Evolutionary conservation across 2,329 filamentous ascomycete genomes (phyloP).

Genomic region (Emergomyces pasteurianus): DNA sequence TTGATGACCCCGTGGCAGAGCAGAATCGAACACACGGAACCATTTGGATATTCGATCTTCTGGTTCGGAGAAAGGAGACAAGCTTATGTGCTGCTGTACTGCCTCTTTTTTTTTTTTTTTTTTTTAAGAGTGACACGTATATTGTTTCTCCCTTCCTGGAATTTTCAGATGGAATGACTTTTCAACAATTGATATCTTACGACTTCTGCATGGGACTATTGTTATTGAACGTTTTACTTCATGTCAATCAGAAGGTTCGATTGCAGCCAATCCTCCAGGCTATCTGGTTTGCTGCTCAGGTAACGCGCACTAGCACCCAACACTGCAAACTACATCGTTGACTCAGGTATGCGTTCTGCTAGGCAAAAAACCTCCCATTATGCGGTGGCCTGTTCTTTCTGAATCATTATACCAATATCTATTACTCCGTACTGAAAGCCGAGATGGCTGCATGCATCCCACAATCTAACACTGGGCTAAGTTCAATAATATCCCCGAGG

Average conservation of each 20-base stretch:
- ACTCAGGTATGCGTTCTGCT: not conserved
- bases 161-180: too few relatives aligned
- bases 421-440: too few relatives aligned
- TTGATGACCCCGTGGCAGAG: not conserved
- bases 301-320: too few relatives aligned
- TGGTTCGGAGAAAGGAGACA: too few relatives aligned
- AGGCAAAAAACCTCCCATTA: not conserved
- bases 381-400: too few relatives aligned
- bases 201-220: not conserved
- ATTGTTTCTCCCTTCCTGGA: too few relatives aligned
- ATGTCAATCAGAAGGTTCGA: not conserved
- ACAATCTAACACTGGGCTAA: not conserved
- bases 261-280: not conserved
- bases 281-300: too few relatives aligned
- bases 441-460: not conserved
- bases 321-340: not conserved
- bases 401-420: not conserved
- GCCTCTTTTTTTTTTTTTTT: not conserved
- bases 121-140: too few relatives aligned
- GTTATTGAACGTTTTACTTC: not conserved
- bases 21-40: not conserved
- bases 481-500: not conserved
- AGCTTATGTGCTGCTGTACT: not conserved
- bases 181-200: too few relatives aligned
- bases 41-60: not conserved